Evolutionary conservation across 2,329 filamentous ascomycete species (phyloP).

Genomic region (Fusarium coffeatum): DNA sequence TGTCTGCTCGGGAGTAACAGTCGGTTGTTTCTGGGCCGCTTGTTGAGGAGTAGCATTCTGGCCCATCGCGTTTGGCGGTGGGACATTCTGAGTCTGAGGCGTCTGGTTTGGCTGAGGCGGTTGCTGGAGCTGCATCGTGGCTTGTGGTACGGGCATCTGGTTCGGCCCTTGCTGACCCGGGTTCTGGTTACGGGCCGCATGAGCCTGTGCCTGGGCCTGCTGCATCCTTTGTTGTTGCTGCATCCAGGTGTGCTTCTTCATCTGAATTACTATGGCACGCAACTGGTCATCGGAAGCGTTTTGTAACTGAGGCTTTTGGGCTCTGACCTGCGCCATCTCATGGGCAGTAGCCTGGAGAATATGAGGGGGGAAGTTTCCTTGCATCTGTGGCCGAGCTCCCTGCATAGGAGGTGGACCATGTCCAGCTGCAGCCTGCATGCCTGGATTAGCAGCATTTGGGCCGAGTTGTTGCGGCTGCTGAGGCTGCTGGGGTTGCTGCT

Average conservation of each 20-base stretch:
- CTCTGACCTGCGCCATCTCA: slow-evolving; percentile 51
- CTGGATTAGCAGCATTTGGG: slow-evolving; percentile 47
- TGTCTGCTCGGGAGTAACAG: slow-evolving; percentile 44
- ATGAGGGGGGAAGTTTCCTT: slow-evolving; percentile 46
- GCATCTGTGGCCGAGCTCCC: slow-evolving; percentile 41
- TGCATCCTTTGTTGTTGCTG: slow-evolving; percentile 53
- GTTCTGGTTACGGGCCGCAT: slow-evolving; percentile 50
- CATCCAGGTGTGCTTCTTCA: slow-evolving; percentile 51
- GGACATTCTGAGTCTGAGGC: slow-evolving; percentile 54
- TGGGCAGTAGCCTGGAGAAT: slow-evolving; percentile 50
- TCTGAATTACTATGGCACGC: slow-evolving; percentile 47
- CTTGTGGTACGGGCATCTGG: slow-evolving; percentile 59
- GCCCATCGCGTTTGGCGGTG: slow-evolving; percentile 57
- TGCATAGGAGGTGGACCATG: slow-evolving; percentile 48
- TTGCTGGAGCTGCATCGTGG: slow-evolving; percentile 66
- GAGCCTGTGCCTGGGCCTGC: slow-evolving; percentile 51
- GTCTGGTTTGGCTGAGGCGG: slow-evolving; percentile 56
- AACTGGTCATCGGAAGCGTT: slow-evolving; percentile 52
- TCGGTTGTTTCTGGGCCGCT: slow-evolving; percentile 48
- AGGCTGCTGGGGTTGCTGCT: slow-evolving; percentile 35
- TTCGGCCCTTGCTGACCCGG: slow-evolving; percentile 50
- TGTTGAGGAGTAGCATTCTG: slow-evolving; percentile 52
- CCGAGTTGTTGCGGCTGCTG: slow-evolving; percentile 44
- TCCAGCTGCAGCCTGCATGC: slow-evolving; percentile 38
- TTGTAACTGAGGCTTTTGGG: slow-evolving; percentile 40